Base-by-base conservation (phyloP, 805 yeast genomes). In the Saturnispora dispora region DNA sequence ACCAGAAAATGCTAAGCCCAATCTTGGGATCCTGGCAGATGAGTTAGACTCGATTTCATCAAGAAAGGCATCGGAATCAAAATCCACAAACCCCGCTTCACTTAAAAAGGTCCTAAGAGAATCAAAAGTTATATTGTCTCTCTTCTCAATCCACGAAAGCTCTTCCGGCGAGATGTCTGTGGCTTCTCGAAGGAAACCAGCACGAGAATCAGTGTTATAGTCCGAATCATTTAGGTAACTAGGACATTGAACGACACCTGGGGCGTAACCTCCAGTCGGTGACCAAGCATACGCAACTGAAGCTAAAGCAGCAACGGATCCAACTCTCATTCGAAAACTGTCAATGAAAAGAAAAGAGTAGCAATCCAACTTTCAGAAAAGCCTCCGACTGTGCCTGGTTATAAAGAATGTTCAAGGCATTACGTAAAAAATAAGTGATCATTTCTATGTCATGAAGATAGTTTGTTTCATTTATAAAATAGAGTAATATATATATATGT, bases 1-100 rank as follows among this genome's bases (percentile, higher is more conserved):
- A 44, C 96, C 96, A 15, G 87, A 75, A 57, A 82, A 80, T 6
- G 88, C 82, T 28, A 77, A 57, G 3, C 80, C 89, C 42, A 84
- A 70, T 46, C 74, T 71, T 17, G 69, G 69, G 18, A 59, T 58
- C 20, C 52, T 41, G 52, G 77, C 70, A 7, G 79, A 61, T 37
- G 67, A 60, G 58, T 72, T 67, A 2, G 57, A 46, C 2, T 28
- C 18, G 37, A 72, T 62, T 6, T 61, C 53, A 45, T 69, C 69
- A 35, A 75, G 58, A 54, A 71, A 80, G 0, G 58, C 62, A 22
- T 67, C 70, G 1, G 77, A 73, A 55, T 77, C 75, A 54, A 76
- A 76, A 58, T 75, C 77, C 1, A 72, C 65, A 66, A 77, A 63
- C 45, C 71, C 70, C 4, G 79, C 73, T 23, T 73, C 70, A 3